Evolutionary conservation across 2,329 filamentous ascomycete species (phyloP).

Genomic region (Microdochium bolleyi): DNA sequence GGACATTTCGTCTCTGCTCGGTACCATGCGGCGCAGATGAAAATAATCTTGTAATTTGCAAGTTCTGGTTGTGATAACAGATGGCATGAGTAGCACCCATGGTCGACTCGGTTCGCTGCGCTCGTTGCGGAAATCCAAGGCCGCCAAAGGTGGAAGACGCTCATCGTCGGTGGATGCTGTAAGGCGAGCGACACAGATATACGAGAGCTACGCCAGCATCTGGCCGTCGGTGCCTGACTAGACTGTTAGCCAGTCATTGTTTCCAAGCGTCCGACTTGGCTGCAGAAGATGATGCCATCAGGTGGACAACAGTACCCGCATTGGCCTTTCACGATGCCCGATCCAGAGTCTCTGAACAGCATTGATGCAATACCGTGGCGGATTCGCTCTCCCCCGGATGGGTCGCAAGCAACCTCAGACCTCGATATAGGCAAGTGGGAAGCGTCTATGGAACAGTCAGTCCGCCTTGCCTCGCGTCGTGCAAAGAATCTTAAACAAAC

Average conservation of each 20-base stretch:
- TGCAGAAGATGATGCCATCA: background rate
- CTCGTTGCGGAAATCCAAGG: slow-evolving; percentile 27
- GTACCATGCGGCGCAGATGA: background rate
- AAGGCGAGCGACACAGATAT: slow-evolving; percentile 55
- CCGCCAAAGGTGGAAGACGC: slow-evolving; percentile 31
- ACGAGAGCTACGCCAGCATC: slow-evolving; percentile 41
- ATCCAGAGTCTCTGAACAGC: too few species aligned
- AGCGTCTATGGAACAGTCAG: too few species aligned
- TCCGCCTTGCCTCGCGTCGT: too few species aligned
- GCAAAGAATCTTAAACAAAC: too few species aligned
- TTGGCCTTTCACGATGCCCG: too few species aligned
- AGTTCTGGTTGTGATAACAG: background rate
- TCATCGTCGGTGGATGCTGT: slow-evolving; percentile 47
- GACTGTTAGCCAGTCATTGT: background rate
- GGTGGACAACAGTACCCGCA: too few species aligned
- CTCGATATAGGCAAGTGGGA: too few species aligned
- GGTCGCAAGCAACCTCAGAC: too few species aligned
- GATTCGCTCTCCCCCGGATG: too few species aligned
- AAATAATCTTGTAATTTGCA: background rate
- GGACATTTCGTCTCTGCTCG: background rate
- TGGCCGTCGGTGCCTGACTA: background rate
- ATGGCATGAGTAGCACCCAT: slow-evolving; percentile 21
- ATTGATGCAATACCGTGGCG: too few species aligned
- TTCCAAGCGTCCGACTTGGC: background rate
- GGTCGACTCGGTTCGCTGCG: slow-evolving; percentile 35